These are phyloP conservation scores for Mycena indigotica DNA, from an alignment of 768 basidiomycete genomes.

Conservation along the genomic window DNA sequence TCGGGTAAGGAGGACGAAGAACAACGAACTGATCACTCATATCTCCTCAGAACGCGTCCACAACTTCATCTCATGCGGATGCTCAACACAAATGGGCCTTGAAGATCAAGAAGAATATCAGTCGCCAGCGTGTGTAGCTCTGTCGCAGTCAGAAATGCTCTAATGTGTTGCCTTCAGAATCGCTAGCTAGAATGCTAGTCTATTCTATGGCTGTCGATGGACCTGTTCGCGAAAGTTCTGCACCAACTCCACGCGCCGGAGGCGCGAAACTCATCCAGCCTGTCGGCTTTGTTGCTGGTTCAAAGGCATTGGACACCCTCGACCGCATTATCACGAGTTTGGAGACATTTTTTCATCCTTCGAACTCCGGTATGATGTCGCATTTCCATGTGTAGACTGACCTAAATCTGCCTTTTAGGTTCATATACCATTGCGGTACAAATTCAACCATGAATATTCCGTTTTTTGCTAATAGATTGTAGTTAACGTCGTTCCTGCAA, in stretches of 20 bases:
- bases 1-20: conserved; percentile 44
- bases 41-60: conserved; percentile 53
- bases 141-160: neutral
- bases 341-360: conserved; percentile 95
- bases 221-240: conserved; percentile 48
- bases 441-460: conserved; percentile 4
- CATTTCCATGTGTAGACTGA: neutral
- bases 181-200: conserved; percentile 82
- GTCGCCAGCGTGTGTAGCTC: conserved; percentile 55
- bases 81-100: conserved; percentile 53
- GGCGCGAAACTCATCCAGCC: conserved; percentile 37
- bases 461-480: neutral
- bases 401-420: conserved; percentile 29
- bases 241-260: conserved; percentile 28
- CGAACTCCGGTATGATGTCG: conserved; percentile 59
- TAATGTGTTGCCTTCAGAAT: conserved; percentile 43
- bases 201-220: conserved; percentile 90
- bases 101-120: conserved; percentile 70
- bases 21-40: conserved; percentile 7
- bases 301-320: conserved; percentile 83
- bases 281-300: conserved; percentile 73
- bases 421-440: conserved; percentile 71
- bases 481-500: conserved; percentile 75
- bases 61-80: conserved; percentile 74
- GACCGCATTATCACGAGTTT: conserved; percentile 88